Evolutionary conservation across 179 eudicot species (phyloP).

Genomic region (Corrigiola litoralis): DNA sequence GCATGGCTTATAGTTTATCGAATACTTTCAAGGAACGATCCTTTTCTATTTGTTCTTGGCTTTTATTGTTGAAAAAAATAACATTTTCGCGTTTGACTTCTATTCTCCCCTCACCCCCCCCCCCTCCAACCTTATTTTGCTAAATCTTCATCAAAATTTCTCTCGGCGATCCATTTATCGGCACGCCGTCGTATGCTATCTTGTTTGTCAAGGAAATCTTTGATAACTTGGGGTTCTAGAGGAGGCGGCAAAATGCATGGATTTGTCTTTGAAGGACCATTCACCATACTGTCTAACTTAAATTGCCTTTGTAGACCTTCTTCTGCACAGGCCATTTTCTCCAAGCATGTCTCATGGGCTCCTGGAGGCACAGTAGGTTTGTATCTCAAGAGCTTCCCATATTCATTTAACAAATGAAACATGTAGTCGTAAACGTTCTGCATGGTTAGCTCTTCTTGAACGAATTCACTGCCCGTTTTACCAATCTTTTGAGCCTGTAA

Average conservation of each 20-base stretch:
- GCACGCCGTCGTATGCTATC: constrained; percentile 23
- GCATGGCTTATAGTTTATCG: no score
- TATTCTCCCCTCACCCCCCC: no score
- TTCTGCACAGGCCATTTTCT: constrained; percentile 36
- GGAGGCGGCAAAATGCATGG: constrained; percentile 51
- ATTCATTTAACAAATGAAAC: constrained; percentile 54
- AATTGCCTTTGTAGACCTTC: constrained; percentile 33
- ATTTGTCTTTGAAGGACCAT: constrained; percentile 21
- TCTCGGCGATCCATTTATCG: constrained; percentile 33
- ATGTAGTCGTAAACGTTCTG: constrained; percentile 53
- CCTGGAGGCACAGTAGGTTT: constrained; percentile 41
- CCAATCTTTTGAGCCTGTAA: constrained; percentile 50
- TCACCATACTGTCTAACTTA: constrained; percentile 39
- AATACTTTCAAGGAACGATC: no score
- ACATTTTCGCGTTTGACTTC: no score
- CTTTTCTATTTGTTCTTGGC: no score
- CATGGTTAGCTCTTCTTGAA: constrained; percentile 46
- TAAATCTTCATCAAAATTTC: constrained; percentile 4
- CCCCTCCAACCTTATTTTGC: not conserved
- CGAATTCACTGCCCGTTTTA: constrained; percentile 29
- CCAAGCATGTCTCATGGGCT: constrained; percentile 40
- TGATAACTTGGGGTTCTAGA: constrained; percentile 24
- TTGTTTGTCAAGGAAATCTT: constrained; percentile 29
- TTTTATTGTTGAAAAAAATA: no score
- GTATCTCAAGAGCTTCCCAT: constrained; percentile 44